Conservation (phyloP, 2,329 filamentous ascomycete species). For the Pseudocercospora fijiensis region DNA sequence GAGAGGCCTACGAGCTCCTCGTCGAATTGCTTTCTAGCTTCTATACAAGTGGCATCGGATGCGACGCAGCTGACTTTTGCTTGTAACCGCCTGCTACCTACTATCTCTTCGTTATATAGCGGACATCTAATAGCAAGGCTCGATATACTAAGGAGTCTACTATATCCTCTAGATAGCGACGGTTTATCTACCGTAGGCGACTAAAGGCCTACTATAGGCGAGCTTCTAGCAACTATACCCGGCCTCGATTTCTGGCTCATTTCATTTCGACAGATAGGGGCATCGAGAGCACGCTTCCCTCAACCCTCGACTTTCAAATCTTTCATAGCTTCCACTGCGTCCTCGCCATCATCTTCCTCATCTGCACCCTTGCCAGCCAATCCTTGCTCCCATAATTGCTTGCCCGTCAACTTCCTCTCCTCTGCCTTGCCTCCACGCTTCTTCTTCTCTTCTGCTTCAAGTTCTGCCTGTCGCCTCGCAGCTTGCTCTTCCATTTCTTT, state of each 20-base stretch:
- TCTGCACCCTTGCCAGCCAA: conserved; percentile 63
- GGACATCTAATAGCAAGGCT: not conserved
- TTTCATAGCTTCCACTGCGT: conserved; percentile 61
- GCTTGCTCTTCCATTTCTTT: conserved; percentile 77
- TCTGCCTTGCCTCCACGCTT: conserved; percentile 59
- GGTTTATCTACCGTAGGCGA: not conserved
- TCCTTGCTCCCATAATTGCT: conserved; percentile 51
- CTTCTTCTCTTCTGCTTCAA: conserved; percentile 68
- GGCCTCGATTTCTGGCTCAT: not conserved
- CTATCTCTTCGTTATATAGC: not conserved
- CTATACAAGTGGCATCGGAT: not conserved
- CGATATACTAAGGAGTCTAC: not conserved
- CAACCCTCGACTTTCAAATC: conserved; percentile 63
- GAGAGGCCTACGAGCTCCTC: not conserved
- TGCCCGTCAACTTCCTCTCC: conserved; percentile 74
- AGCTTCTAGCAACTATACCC: not conserved
- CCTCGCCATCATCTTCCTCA: conserved; percentile 67
- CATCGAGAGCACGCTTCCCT: conserved; percentile 6
- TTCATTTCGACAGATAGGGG: not conserved
- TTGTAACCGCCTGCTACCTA: not conserved
- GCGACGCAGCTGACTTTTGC: not conserved
- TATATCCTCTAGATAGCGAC: not conserved
- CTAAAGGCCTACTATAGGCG: not conserved
- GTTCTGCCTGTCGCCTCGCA: conserved; percentile 54
- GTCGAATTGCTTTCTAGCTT: not conserved